These are phyloP conservation scores for Cytospora mali DNA, from an alignment of 2,329 filamentous ascomycete genomes.

Conservation along the genomic window DNA sequence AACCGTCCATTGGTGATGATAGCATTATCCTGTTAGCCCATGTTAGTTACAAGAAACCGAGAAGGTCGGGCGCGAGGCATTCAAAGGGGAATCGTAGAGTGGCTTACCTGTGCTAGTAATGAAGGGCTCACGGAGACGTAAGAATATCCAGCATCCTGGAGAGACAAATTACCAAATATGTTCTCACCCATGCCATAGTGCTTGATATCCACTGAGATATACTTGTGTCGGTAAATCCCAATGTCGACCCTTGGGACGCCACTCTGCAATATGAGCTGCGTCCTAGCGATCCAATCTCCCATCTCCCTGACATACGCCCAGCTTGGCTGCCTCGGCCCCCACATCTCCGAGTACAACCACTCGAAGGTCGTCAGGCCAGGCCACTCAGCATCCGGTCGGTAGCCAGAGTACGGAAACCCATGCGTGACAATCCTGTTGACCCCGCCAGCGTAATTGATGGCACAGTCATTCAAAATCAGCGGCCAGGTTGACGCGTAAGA, in stretches of 20 bases:
- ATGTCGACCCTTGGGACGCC: slow-evolving; percentile 16
- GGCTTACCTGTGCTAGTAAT: slow-evolving; percentile 4
- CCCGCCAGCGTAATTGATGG: slow-evolving; percentile 21
- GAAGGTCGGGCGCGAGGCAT: background rate
- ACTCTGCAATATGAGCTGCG: slow-evolving; percentile 15
- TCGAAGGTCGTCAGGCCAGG: slow-evolving; percentile 20
- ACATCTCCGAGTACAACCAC: slow-evolving; percentile 20
- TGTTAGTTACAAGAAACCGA: background rate
- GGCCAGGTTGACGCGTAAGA: slow-evolving; percentile 14
- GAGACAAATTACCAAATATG: slow-evolving; percentile 8
- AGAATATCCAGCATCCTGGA: slow-evolving; percentile 15
- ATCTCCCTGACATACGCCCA: slow-evolving; percentile 17
- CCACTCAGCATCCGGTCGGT: slow-evolving; percentile 16
- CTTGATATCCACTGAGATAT: slow-evolving; percentile 19
- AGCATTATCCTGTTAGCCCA: slow-evolving; percentile 1
- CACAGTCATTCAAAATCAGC: slow-evolving; percentile 18
- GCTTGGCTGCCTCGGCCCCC: slow-evolving; percentile 18
- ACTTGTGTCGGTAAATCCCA: slow-evolving; percentile 20
- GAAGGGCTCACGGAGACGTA: slow-evolving; percentile 18
- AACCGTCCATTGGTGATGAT: slow-evolving; percentile 8
- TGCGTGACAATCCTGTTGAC: slow-evolving; percentile 23
- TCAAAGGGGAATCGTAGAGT: background rate
- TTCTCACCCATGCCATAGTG: slow-evolving; percentile 16
- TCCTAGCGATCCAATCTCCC: slow-evolving; percentile 18
- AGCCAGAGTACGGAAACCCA: slow-evolving; percentile 16